These are phyloP conservation scores for Alternaria dauci DNA, from an alignment of 2,329 filamentous ascomycete species.

Conservation along the genomic window DNA sequence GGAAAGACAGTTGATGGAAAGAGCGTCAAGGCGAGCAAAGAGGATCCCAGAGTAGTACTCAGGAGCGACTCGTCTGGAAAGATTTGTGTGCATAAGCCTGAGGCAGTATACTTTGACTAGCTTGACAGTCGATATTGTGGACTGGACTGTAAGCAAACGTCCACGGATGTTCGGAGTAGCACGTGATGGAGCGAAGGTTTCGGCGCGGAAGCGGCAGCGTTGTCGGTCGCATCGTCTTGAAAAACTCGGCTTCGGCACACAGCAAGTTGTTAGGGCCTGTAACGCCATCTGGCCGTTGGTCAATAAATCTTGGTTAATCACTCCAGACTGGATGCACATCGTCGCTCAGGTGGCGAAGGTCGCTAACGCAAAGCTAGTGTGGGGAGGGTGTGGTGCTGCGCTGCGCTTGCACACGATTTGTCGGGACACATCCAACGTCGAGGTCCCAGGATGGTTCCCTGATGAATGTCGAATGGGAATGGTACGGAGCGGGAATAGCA, in stretches of 20 bases:
- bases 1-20: conserved; percentile 55
- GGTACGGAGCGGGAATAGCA: conserved; percentile 22
- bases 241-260: not conserved
- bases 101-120: conserved; percentile 55
- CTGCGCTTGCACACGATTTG: conserved; percentile 12
- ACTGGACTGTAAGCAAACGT: not conserved
- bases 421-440: not conserved
- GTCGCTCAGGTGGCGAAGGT: conserved; percentile 14
- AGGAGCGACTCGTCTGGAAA: conserved; percentile 52
- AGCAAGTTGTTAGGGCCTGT: conserved; percentile 2
- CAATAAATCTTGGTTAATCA: conserved; percentile 10
- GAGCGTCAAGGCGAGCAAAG: conserved; percentile 52
- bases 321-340: not conserved
- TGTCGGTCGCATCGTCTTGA: not conserved
- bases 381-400: conserved; percentile 18
- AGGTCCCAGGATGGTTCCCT: conserved; percentile 16
- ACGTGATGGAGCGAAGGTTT: not conserved
- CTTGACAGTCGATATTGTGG: not conserved
- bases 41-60: conserved; percentile 55
- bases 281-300: conserved; percentile 5
- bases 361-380: conserved; percentile 15
- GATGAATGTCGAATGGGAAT: conserved; percentile 34
- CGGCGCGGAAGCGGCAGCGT: not conserved
- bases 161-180: not conserved
- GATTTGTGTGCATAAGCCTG: conserved; percentile 55